These are phyloP conservation scores for Sphaerulina musiva DNA, from an alignment of 2,329 filamentous ascomycete species.

Conservation along the genomic window DNA sequence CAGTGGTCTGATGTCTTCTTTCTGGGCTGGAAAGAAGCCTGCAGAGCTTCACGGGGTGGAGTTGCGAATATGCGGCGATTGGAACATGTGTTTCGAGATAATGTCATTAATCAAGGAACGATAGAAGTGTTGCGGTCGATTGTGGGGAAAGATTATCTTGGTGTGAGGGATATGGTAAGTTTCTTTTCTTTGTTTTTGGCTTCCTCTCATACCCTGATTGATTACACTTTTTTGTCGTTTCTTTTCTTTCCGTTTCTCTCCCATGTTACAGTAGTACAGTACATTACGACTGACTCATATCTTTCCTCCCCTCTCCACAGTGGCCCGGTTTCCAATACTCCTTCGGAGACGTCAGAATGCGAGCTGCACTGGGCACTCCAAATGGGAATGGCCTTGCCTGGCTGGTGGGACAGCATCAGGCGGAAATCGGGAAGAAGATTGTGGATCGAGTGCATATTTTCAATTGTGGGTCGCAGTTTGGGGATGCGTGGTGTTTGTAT, in stretches of 20 bases:
- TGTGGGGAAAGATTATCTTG: neutral
- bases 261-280: no score
- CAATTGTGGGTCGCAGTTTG: neutral
- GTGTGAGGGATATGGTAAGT: neutral
- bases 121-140: neutral
- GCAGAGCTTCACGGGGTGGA: neutral
- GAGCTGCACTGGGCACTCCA: conserved; percentile 4
- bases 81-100: neutral
- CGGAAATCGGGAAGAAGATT: neutral
- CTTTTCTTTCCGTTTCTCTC: no score
- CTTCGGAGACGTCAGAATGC: neutral
- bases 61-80: neutral
- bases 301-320: neutral
- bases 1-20: conserved; percentile 6
- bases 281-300: no score
- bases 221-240: no score
- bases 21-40: neutral
- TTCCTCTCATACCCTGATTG: neutral
- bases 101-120: neutral
- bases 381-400: conserved; percentile 9
- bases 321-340: conserved; percentile 1
- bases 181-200: neutral
- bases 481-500: conserved; percentile 1
- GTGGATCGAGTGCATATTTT: conserved; percentile 7
- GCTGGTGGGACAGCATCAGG: conserved; percentile 5